Conservation (phyloP, 2,329 filamentous ascomycete species). For the Xylariales sp. region DNA sequence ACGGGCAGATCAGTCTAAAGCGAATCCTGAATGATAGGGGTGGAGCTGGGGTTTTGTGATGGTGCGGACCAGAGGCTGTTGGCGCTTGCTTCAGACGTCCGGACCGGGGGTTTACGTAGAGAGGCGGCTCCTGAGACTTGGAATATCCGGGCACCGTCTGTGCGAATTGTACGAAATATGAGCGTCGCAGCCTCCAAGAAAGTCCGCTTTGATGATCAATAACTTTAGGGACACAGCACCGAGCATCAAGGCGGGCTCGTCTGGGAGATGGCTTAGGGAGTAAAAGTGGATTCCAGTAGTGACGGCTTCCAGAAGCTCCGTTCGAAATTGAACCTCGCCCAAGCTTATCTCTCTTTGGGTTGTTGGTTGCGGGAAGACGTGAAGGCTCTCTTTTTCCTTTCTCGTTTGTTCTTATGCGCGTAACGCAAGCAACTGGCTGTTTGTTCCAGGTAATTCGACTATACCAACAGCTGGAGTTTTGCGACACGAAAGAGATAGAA, state of each 20-base stretch:
- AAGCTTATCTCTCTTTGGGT: no score
- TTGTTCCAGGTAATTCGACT: no score
- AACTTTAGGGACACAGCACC: background rate
- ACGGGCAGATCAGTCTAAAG: no score
- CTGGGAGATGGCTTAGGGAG: background rate
- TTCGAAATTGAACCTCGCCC: slow-evolving; percentile 3
- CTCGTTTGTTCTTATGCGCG: no score
- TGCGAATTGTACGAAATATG: no score
- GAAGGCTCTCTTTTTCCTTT: no score
- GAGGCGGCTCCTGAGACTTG: slow-evolving; percentile 1
- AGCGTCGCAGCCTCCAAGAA: no score
- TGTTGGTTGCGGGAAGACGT: no score
- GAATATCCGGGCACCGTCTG: slow-evolving; percentile 3
- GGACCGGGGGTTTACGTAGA: background rate
- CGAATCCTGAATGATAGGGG: slow-evolving; percentile 1
- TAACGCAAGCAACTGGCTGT: no score
- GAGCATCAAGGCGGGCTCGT: background rate
- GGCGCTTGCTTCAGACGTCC: slow-evolving; percentile 7
- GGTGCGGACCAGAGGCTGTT: background rate
- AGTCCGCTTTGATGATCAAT: slow-evolving; percentile 5
- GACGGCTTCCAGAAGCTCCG: slow-evolving; percentile 5
- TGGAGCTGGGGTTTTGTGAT: background rate
- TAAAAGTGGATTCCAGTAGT: background rate
- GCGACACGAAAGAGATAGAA: no score
- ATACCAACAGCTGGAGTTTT: no score